These are phyloP conservation scores for Pistacia atlantica DNA, from an alignment of 345 rosid genomes.

Conservation along the genomic window DNA sequence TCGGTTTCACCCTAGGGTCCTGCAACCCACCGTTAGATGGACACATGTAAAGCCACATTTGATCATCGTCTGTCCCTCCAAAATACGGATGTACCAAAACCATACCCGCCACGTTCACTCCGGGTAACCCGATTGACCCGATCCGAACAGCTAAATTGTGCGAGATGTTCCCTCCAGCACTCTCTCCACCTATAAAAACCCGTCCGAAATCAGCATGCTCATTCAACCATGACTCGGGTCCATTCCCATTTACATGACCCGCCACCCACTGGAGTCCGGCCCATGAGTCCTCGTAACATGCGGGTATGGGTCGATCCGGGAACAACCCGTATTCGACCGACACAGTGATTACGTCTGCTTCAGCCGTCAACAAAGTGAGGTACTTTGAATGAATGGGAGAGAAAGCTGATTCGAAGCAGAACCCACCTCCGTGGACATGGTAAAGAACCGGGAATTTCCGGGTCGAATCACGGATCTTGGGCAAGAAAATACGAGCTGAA, in stretches of 20 bases:
- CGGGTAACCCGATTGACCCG: slow-evolving; percentile 31
- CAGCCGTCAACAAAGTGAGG: slow-evolving; percentile 19
- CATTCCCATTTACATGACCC: slow-evolving; percentile 28
- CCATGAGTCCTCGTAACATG: slow-evolving; percentile 50
- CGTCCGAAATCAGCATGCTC: slow-evolving; percentile 29
- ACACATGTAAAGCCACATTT: slow-evolving; percentile 48
- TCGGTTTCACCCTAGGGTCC: slow-evolving; percentile 41
- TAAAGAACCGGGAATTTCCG: slow-evolving; percentile 30
- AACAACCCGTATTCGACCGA: slow-evolving; percentile 45
- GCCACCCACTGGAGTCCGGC: slow-evolving; percentile 48
- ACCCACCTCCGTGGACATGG: slow-evolving; percentile 39
- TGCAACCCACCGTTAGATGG: slow-evolving; percentile 43
- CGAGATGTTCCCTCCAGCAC: slow-evolving; percentile 45
- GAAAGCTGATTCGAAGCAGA: slow-evolving; percentile 31
- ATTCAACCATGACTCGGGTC: slow-evolving; percentile 42
- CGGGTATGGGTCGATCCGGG: slow-evolving; percentile 46
- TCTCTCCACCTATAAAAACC: slow-evolving; percentile 41
- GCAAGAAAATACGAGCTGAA: slow-evolving; percentile 35
- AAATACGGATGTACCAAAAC: slow-evolving; percentile 51
- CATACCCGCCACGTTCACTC: slow-evolving; percentile 31
- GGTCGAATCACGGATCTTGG: slow-evolving; percentile 3
- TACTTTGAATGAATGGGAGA: slow-evolving; percentile 16
- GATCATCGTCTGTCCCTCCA: slow-evolving; percentile 41
- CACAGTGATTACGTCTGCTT: slow-evolving; percentile 30
- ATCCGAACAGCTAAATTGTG: slow-evolving; percentile 33